Conservation (phyloP, 257 asterid species). For the Osmanthus fragrans region DNA sequence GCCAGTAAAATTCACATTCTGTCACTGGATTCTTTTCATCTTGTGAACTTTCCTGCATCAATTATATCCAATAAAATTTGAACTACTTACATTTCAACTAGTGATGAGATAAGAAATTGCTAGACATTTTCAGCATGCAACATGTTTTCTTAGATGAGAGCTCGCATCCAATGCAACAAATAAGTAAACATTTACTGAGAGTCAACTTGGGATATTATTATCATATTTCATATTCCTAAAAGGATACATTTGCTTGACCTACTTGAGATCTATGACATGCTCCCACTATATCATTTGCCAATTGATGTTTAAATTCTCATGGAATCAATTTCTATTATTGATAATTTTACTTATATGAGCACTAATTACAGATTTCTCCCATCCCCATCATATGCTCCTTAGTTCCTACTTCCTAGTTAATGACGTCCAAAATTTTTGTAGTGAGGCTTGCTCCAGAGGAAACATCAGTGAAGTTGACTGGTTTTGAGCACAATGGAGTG, state of each 20-base stretch:
- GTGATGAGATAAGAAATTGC: no score
- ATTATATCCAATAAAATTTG: no score
- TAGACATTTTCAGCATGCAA: no score
- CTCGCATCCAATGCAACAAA: neutral
- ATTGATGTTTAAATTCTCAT: neutral
- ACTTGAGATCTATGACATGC: constrained; percentile 7
- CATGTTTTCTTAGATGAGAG: no score
- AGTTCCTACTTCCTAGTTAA: neutral
- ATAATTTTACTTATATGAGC: constrained; percentile 1
- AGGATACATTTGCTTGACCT: neutral
- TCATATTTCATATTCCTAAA: neutral
- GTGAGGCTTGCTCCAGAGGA: constrained; percentile 98
- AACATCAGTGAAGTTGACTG: constrained; percentile 66
- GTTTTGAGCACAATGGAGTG: constrained; percentile 78
- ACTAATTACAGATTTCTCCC: neutral
- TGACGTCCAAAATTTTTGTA: constrained; percentile 38
- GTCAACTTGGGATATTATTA: neutral
- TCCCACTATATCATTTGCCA: neutral
- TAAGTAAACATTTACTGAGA: no score
- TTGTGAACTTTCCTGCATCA: no score
- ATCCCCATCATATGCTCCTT: neutral
- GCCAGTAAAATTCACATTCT: no score
- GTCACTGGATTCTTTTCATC: no score
- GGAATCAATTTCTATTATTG: neutral
- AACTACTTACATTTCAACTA: no score